Conservation (phyloP, 768 basidiomycete species). For the Coprinellus micaceus region DNA sequence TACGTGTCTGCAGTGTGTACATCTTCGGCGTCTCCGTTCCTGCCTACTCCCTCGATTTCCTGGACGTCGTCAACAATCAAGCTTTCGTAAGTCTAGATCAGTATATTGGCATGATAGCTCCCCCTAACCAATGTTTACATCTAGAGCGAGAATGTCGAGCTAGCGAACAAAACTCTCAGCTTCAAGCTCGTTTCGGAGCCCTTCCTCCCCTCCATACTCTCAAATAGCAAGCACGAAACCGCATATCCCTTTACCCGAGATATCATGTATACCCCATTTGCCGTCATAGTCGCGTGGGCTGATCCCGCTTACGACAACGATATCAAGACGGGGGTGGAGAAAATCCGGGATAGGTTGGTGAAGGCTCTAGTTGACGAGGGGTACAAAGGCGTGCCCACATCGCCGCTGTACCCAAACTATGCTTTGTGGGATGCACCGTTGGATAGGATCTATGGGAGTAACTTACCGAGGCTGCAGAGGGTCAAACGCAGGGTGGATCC, state of each 20-base stretch:
- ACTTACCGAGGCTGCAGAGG: constrained; percentile 36
- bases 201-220: constrained; percentile 40
- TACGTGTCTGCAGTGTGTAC: constrained; percentile 18
- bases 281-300: constrained; percentile 46
- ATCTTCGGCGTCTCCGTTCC: constrained; percentile 44
- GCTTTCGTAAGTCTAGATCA: constrained; percentile 25
- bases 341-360: constrained; percentile 37
- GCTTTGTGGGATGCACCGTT: constrained; percentile 52
- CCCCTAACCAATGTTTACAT: not conserved
- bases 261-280: constrained; percentile 38
- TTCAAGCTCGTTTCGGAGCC: constrained; percentile 51
- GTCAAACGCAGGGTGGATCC: constrained; percentile 53
- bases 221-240: constrained; percentile 32
- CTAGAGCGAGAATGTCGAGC: constrained; percentile 42
- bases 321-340: constrained; percentile 39
- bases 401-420: constrained; percentile 57
- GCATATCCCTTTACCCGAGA: constrained; percentile 48
- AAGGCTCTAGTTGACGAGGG: constrained; percentile 38
- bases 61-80: constrained; percentile 42
- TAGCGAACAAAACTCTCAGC: constrained; percentile 23
- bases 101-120: too few species aligned
- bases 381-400: constrained; percentile 31
- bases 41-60: constrained; percentile 29
- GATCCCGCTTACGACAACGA: constrained; percentile 32
- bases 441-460: constrained; percentile 46